These are phyloP conservation scores for Suillus variegatus DNA, from an alignment of 768 basidiomycete species.

Conservation along the genomic window DNA sequence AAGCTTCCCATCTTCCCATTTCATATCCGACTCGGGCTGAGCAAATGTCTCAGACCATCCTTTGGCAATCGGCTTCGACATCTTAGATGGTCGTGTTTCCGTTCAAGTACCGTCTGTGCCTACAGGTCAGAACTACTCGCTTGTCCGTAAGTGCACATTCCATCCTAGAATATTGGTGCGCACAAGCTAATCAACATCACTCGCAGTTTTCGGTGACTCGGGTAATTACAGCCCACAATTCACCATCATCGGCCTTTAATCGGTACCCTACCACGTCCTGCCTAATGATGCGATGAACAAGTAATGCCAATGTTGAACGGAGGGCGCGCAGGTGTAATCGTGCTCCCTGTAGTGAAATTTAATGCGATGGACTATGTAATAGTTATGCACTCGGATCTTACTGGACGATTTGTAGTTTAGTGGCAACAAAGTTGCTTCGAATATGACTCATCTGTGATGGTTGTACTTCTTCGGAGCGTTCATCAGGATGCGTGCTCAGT, in stretches of 20 bases:
- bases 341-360: not conserved
- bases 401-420: constrained; percentile 2
- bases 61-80: constrained; percentile 30
- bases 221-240: constrained; percentile 31
- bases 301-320: not conserved
- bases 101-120: constrained; percentile 32
- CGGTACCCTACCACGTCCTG: not conserved
- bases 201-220: constrained; percentile 36
- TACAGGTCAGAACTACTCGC: constrained; percentile 30
- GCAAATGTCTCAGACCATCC: constrained; percentile 16
- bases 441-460: constrained; percentile 1
- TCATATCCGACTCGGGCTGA: constrained; percentile 11
- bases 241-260: constrained; percentile 19
- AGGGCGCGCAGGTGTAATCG: not conserved
- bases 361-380: constrained; percentile 5
- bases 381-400: constrained; percentile 3
- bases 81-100: constrained; percentile 25
- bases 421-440: not conserved
- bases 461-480: not conserved
- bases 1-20: constrained; percentile 15
- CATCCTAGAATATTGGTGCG: not conserved
- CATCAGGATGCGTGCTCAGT: not conserved
- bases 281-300: constrained; percentile 3
- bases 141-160: constrained; percentile 29
- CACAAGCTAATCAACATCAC: constrained; percentile 9